Evolutionary conservation across 331 rosid genomes (phyloP).

Genomic region (Acacia concinna): DNA sequence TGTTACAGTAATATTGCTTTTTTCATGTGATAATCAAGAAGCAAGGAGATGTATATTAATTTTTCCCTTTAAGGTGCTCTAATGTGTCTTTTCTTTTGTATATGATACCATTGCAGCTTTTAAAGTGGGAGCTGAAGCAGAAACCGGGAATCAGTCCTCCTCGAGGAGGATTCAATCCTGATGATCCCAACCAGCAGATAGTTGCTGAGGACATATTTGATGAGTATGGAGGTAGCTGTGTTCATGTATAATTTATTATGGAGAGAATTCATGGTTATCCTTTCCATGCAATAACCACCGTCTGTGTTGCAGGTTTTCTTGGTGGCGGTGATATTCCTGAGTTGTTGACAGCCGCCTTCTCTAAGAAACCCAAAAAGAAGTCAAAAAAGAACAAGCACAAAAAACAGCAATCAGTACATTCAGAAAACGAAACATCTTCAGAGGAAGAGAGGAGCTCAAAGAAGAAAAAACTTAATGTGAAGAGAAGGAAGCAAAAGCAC

Average conservation of each 20-base stretch:
- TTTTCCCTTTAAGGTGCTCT: neutral
- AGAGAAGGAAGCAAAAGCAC: conserved; percentile 43
- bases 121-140: conserved; percentile 98
- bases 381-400: conserved; percentile 60
- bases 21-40: conserved; percentile 13
- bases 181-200: conserved; percentile 97
- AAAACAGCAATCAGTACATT: conserved; percentile 37
- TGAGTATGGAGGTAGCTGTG: conserved; percentile 84
- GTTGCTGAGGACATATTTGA: conserved; percentile 96
- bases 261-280: conserved; percentile 18
- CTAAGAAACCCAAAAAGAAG: conserved; percentile 67
- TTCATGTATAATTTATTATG: conserved; percentile 1
- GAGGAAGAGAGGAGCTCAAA: conserved; percentile 46
- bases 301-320: conserved; percentile 69
- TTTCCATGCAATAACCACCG: conserved; percentile 1
- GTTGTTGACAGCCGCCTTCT: conserved; percentile 60
- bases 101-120: conserved; percentile 61
- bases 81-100: conserved; percentile 15
- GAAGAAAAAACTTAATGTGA: conserved; percentile 43
- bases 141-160: conserved; percentile 99
- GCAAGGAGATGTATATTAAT: neutral
- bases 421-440: conserved; percentile 46
- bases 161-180: conserved; percentile 90
- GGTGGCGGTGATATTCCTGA: conserved; percentile 64
- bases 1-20: neutral